A percentile compares a stretch with the other conserved stretches of the same genome.
These are phyloP conservation scores for Boechera retrofracta DNA, from an alignment of 345 rosid species.

Conservation along the genomic window DNA sequence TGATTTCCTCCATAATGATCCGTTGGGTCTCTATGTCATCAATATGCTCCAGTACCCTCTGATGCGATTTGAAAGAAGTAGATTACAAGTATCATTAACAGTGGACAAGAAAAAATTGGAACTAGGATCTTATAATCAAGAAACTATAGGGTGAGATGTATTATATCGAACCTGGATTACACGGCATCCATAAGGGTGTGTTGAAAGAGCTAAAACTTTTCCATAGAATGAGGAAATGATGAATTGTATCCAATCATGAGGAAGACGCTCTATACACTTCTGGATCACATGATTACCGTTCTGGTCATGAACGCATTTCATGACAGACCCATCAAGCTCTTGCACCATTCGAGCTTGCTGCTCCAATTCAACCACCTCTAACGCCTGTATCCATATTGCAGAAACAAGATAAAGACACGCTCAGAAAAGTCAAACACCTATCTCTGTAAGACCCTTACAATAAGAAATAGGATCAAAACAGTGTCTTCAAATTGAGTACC, in stretches of 20 bases:
- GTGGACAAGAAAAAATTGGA: constrained; percentile 10
- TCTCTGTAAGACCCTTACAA: constrained; percentile 6
- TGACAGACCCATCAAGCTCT: constrained; percentile 87
- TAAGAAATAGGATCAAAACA: not conserved
- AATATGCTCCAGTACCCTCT: constrained; percentile 95
- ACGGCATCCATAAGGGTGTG: constrained; percentile 98
- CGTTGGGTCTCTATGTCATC: constrained; percentile 64
- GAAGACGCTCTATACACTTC: constrained; percentile 91
- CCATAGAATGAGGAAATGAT: constrained; percentile 86
- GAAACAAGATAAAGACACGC: constrained; percentile 7
- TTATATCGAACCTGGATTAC: constrained; percentile 76
- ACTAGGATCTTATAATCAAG: constrained; percentile 18
- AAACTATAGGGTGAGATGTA: constrained; percentile 12
- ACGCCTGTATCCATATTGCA: constrained; percentile 57
- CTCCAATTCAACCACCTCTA: constrained; percentile 84
- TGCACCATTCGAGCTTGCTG: constrained; percentile 75
- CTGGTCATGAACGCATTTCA: constrained; percentile 97
- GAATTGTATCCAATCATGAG: constrained; percentile 79
- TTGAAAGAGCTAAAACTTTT: constrained; percentile 85
- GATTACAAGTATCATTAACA: constrained; percentile 3
- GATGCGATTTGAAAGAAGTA: constrained; percentile 35
- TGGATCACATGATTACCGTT: constrained; percentile 99
- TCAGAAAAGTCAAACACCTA: constrained; percentile 16
- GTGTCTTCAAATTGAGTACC: constrained; percentile 52
- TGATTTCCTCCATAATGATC: constrained; percentile 84